phyloP scores from a whole-genome alignment of 805 yeast species.

The Candida alai region DNA sequence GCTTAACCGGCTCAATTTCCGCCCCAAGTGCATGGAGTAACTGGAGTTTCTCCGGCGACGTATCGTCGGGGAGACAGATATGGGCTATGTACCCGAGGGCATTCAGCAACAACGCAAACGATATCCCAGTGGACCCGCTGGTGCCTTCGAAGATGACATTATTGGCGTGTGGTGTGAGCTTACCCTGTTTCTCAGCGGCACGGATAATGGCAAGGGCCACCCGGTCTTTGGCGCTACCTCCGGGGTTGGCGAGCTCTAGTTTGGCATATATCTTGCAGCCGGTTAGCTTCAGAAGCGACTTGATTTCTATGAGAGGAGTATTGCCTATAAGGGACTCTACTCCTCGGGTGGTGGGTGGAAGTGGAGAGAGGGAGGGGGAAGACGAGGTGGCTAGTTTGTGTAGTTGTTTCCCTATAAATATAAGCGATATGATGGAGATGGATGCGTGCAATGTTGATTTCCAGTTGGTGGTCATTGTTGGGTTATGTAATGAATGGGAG shows the following conservation, averaged over 20 bases:
- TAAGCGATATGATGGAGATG: constrained; percentile 8
- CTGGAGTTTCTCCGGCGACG: constrained; percentile 76
- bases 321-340: constrained; percentile 82
- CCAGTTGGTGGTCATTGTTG: constrained; percentile 8
- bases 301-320: constrained; percentile 77
- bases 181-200: constrained; percentile 59
- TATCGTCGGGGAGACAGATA: constrained; percentile 93
- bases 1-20: constrained; percentile 76
- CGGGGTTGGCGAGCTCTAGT: constrained; percentile 82
- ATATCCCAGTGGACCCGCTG: constrained; percentile 94
- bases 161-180: constrained; percentile 53
- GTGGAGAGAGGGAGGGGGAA: constrained; percentile 10
- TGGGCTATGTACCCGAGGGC: constrained; percentile 87
- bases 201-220: constrained; percentile 83
- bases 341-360: constrained; percentile 43
- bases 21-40: constrained; percentile 78
- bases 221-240: constrained; percentile 93
- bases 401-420: constrained; percentile 8
- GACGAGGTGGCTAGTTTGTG: not conserved
- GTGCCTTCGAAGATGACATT: constrained; percentile 92
- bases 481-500: not conserved
- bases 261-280: constrained; percentile 87
- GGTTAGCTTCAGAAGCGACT: constrained; percentile 65
- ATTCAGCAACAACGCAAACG: constrained; percentile 85
- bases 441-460: constrained; percentile 11